Conservation (phyloP, 805 yeast genomes). For the Candida namnaoensis region DNA sequence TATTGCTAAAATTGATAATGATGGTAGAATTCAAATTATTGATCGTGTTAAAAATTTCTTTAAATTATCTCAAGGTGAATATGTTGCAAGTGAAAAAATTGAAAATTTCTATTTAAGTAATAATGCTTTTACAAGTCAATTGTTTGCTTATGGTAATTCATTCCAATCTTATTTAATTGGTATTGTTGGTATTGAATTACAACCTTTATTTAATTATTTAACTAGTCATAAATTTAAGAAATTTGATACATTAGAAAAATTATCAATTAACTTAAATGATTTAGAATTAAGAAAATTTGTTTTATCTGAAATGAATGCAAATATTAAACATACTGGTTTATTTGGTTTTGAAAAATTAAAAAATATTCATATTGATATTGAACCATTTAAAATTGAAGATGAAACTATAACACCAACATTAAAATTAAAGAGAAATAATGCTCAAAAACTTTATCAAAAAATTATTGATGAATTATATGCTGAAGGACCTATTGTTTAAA, state of each 20-base stretch:
- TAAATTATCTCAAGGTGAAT: slow-evolving; percentile 59
- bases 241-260: slow-evolving; percentile 13
- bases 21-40: slow-evolving; percentile 51
- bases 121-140: slow-evolving; percentile 42
- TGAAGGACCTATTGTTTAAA: slow-evolving; percentile 24
- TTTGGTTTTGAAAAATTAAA: slow-evolving; percentile 44
- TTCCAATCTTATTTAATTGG: slow-evolving; percentile 48
- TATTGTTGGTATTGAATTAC: slow-evolving; percentile 52
- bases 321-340: slow-evolving; percentile 25
- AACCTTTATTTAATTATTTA: slow-evolving; percentile 12
- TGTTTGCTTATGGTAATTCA: slow-evolving; percentile 60
- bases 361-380: slow-evolving; percentile 35
- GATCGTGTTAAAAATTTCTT: slow-evolving; percentile 78
- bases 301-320: slow-evolving; percentile 27
- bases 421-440: slow-evolving; percentile 43
- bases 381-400: slow-evolving; percentile 44
- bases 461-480: slow-evolving; percentile 34
- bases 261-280: slow-evolving; percentile 15
- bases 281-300: slow-evolving; percentile 27
- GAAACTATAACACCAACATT: slow-evolving; percentile 53
- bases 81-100: slow-evolving; percentile 69
- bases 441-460: slow-evolving; percentile 34
- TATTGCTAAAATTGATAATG: slow-evolving; percentile 40
- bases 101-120: slow-evolving; percentile 53
- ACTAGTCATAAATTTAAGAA: slow-evolving; percentile 5